phyloP scores from a whole-genome alignment of 1,284 basidiomycete species.

The Fomitopsis palustris region DNA sequence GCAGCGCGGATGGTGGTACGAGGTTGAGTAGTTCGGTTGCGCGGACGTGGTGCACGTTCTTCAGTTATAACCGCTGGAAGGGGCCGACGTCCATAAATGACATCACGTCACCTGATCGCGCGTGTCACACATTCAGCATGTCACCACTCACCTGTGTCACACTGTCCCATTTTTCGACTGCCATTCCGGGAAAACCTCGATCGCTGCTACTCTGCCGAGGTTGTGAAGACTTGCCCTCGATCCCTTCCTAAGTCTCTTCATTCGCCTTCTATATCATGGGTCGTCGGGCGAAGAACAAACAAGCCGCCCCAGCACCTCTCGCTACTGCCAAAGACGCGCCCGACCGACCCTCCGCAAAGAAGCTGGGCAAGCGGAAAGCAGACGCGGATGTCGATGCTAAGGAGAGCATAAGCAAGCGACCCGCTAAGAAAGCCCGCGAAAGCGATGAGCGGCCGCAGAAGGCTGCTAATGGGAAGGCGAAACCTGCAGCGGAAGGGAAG shows the following conservation, averaged over 20 bases:
- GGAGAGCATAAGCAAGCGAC: slow-evolving; percentile 35
- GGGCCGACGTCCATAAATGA: background rate
- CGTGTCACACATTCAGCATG: background rate
- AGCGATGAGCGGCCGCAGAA: slow-evolving; percentile 14
- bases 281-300: slow-evolving; percentile 89
- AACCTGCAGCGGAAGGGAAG: slow-evolving; percentile 17
- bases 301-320: slow-evolving; percentile 71
- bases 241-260: background rate
- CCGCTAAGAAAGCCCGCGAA: slow-evolving; percentile 58
- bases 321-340: slow-evolving; percentile 32
- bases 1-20: background rate
- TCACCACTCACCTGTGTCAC: slow-evolving; percentile 3
- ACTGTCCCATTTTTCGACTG: slow-evolving; percentile 6
- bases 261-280: slow-evolving; percentile 60
- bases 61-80: background rate
- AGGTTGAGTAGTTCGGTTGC: background rate
- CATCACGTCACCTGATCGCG: slow-evolving; percentile 6
- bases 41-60: background rate
- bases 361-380: slow-evolving; percentile 72
- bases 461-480: slow-evolving; percentile 12
- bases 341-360: slow-evolving; percentile 43
- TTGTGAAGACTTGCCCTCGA: background rate
- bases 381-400: slow-evolving; percentile 41
- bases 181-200: slow-evolving; percentile 11
- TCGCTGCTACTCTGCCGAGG: background rate